Base-by-base conservation (phyloP, 192 early-diverging fungal species). In the Backusella mclennaniae region DNA sequence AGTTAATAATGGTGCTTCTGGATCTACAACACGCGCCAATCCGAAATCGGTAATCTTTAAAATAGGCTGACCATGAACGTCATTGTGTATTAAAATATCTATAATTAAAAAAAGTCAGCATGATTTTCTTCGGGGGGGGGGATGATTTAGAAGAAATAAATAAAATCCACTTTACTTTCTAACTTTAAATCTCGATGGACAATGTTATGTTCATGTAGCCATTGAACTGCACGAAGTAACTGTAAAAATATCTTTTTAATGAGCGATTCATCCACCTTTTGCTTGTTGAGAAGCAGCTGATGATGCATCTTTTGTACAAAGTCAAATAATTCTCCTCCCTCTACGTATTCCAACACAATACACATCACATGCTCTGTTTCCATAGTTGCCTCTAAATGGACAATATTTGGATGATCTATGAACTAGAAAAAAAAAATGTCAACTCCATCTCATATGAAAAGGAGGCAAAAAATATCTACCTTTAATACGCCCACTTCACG, bases 321-420 rank as follows among this genome's bases (percentile, higher is more conserved):
- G 53, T 95, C 92, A 79, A 92, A 95, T 11, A 95, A 79, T 69
- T 95, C 94, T 11, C 92, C 93, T 49, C 91, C 92, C 35, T 85
- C 78, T 6, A 90, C 85, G 83, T 91, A 91, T 70, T 93, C 93
- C 35, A 95, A 74, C 6, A 95, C 85, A 23, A 95, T 81, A 73
- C 90, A 94, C 42, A 86, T 76, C 46, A 91, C 84, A 21, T 83
- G 82, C 4, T 87, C 82, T 0, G 89, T 92, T 68, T 93, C 91
- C 68, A 93, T 83, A 1, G 86, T 87, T 31, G 89, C 90, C 39
- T 87, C 75, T 4, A 94, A 77, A 4, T 83, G 82, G 23, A 94
- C 87, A 69, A 94, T 90, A 74, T 92, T 88, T 19, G 89, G 86
- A 79, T 94, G 92, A 33, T 90, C 79, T 8, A 94, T 83, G 29